Percentiles rank a stretch among this genome's conserved stretches.
These are phyloP conservation scores for Phytophthora sojae DNA, from an alignment of 352 stramenopile genomes.

Conservation along the genomic window DNA sequence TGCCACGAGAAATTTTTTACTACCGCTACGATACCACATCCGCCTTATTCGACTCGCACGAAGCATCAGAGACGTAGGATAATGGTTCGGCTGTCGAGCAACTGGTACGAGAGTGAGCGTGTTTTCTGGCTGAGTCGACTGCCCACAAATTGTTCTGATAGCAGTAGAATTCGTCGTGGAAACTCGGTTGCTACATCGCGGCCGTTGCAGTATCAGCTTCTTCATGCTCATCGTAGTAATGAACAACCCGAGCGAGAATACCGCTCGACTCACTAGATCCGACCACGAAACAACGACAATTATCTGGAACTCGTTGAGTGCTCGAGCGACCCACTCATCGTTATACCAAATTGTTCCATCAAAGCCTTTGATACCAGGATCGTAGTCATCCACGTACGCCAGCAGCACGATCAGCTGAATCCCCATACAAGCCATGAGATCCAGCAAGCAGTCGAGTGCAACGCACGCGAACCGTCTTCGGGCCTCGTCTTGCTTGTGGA, in stretches of 20 bases:
- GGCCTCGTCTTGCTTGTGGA: not conserved
- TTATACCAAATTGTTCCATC: constrained; percentile 10
- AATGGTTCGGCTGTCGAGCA: no score
- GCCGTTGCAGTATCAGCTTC: not conserved
- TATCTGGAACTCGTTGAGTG: constrained; percentile 27
- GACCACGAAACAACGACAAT: constrained; percentile 23
- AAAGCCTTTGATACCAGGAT: constrained; percentile 1
- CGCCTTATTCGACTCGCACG: no score
- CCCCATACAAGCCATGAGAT: constrained; percentile 20
- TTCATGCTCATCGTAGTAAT: constrained; percentile 10
- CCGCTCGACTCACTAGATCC: constrained; percentile 14
- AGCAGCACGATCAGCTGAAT: constrained; percentile 6
- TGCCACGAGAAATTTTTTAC: no score
- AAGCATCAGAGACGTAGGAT: no score
- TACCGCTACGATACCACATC: no score
- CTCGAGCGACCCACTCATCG: constrained; percentile 24
- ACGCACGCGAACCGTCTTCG: constrained; percentile 2
- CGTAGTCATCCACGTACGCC: constrained; percentile 9
- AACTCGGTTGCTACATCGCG: not conserved
- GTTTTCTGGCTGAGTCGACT: no score
- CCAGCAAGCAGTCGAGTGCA: constrained; percentile 13
- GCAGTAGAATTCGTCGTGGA: no score
- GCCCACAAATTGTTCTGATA: no score
- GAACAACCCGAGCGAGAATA: constrained; percentile 20
- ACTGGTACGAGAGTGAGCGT: no score